Base-by-base conservation (phyloP, 1,284 basidiomycete genomes). In the Malassezia arunalokei region DNA sequence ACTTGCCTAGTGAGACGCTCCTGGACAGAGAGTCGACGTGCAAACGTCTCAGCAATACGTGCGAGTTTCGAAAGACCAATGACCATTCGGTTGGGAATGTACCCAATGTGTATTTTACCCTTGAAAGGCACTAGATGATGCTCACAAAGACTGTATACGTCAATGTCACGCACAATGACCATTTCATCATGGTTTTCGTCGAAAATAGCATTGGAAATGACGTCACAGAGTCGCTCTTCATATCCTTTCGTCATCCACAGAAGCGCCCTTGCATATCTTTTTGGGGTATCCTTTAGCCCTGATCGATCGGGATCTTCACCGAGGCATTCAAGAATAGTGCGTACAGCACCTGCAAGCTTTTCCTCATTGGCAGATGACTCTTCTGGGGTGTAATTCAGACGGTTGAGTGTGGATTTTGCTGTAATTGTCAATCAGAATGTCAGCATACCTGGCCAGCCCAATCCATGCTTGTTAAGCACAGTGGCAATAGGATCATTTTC, bases 181-280 rank as follows among this genome's bases (percentile, higher is more conserved):
- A 99, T 94, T 75, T 99, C 94, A 69, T 98, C 94, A 77, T 99
- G 94, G 75, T 99, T 89, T 76, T 99, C 94, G 48, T 90, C 86
- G 73, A 99, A 99, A 38, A 99, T 83, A 47, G 94, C 94, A 78
- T 95, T 88, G 75, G 95, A 94, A 63, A 98, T 95, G 60, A 98
- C 91, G 73, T 98, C 87, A 75, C 83, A 81, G 59, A 99, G 76
- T 60, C 87, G 81, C 74, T 96, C 91, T 73, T 96, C 94, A 76
- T 99, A 99, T 3, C 94, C 94, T 68, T 86, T 84, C 32, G 94
- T 98, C 91, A 98, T 95, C 90, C 90, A 98, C 78, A 99, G 82
- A 49, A 99, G 78, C 28, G 94, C 91, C 75, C 98, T 87, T 29
- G 91, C 92, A 75, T 96, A 99, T 40, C 94, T 80, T 66, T 92